Conservation (phyloP, 1,139 yeast genomes). For the Arxiozyma telluris region DNA sequence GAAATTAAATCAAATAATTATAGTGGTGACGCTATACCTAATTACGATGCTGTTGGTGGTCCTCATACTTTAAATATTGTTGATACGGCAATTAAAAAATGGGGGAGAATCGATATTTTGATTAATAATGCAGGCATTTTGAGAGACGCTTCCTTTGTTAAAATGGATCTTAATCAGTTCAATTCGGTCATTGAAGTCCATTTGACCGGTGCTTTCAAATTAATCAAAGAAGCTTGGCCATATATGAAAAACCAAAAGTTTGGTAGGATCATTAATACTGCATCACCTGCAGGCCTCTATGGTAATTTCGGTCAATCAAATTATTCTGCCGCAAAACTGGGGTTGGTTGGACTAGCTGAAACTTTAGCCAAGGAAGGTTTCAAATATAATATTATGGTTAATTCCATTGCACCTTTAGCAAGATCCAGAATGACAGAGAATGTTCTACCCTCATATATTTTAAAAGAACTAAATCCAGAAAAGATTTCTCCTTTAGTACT, state of each 20-base stretch:
- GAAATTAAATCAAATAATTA: constrained; percentile 50
- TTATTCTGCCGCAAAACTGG: constrained; percentile 90
- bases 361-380: constrained; percentile 92
- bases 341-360: constrained; percentile 83
- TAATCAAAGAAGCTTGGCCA: constrained; percentile 91
- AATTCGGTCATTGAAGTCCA: constrained; percentile 78
- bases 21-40: constrained; percentile 89
- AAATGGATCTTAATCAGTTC: constrained; percentile 77
- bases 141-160: constrained; percentile 56
- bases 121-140: constrained; percentile 94
- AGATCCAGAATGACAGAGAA: constrained; percentile 94
- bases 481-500: constrained; percentile 86
- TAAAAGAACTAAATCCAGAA: constrained; percentile 75
- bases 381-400: constrained; percentile 73
- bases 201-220: constrained; percentile 78
- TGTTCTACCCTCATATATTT: constrained; percentile 74
- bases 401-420: constrained; percentile 89
- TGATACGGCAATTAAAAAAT: constrained; percentile 75
- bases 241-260: constrained; percentile 72
- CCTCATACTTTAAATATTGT: constrained; percentile 79
- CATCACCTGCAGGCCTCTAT: constrained; percentile 93
- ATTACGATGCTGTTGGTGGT: constrained; percentile 73
- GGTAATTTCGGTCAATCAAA: constrained; percentile 97
- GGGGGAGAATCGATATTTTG: constrained; percentile 82
- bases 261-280: constrained; percentile 85